Evolutionary conservation across 192 early-diverging fungal species (phyloP), one percentile per base, ranked within the genome.

Genomic region (Podila minutissima): DNA sequence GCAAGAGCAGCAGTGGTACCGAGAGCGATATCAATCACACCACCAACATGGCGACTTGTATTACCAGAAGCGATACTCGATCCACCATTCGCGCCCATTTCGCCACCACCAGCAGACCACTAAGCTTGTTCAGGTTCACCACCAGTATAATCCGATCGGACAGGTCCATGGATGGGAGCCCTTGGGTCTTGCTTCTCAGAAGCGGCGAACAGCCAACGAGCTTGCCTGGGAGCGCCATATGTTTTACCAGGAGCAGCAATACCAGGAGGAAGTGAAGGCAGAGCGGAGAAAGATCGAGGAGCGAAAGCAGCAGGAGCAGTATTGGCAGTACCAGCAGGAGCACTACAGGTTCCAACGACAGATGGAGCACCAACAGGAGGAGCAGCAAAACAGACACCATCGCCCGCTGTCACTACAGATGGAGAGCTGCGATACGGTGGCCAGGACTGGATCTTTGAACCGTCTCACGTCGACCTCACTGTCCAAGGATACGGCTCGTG

Each of bases 181-280:
- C 0, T 31, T 61, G 22, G 59, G 59, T 19, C 31, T 33, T 19
- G 26, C 20, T 19, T 28, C 26, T 24, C 20, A 26, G 15, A 61
- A 19, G 29, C 59, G 19, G 13, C 58, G 55, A 38, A 48, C 77
- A 17, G 71, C 63, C 1, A 26, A 81, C 12, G 77, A 81, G 28
- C 71, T 81, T 12, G 77, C 77, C 7, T 81, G 77, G 77, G 71
- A 81, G 11, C 35, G 71, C 13, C 77, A 81, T 32, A 28, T 72
- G 12, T 81, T 69, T 46, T 81, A 81, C 66, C 55, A 73, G 50
- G 65, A 69, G 22, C 62, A 64, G 29, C 77, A 81, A 24, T 35
- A 22, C 28, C 63, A 73, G 31, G 71, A 73, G 35, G 70, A 81
- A 26, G 57, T 62, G 20, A 20, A 55, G 28, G 66, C 60, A 2